Base-by-base conservation (phyloP, 2,329 filamentous ascomycete genomes). In the Westerdykella sp. region DNA sequence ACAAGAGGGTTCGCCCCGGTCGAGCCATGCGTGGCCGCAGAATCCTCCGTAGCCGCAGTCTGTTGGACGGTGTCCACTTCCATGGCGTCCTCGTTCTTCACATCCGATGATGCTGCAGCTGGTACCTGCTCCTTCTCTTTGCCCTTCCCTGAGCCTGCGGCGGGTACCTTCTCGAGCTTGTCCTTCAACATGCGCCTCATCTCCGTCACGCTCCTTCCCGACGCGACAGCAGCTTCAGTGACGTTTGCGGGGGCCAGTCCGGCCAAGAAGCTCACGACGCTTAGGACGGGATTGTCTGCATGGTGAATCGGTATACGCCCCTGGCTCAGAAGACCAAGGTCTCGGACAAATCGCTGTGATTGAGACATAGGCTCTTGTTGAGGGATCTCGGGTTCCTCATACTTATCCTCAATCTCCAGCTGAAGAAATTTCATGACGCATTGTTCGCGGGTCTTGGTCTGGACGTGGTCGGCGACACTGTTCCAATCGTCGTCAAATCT, bases 391-490 rank as follows among this genome's bases (percentile, higher is more conserved):
- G 87, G 81, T 57, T 97, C 90, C 9, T 96, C 74, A 61, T 96
- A 98, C 66, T 95, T 94, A 72, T 96, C 91, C 66, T 97, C 93
- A 49, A 98, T 98, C 55, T 96, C 91, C 30, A 98, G 76, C 62
- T 96, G 89, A 51, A 98, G 69, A 73, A 98, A 98, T 65, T 96
- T 93, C 56, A 97, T 77, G 13, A 97, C 91, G 65, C 93, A 98
- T 70, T 98, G 91, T 67, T 98, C 94, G 41, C 88, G 79, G 1
- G 89, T 95, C 47, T 91, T 83, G 2, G 88, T 94, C 39, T 86
- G 86, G 35, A 98, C 93, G 60, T 96, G 87, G 50, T 91, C 88
- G 1, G 94, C 84, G 53, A 98, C 90, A 57, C 87, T 81, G 45
- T 86, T 84, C 93, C 93, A 98, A 69, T 97, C 88, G 48, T 97